phyloP scores from a whole-genome alignment of 1,284 basidiomycete genomes.

The Phlebopus sp. region DNA sequence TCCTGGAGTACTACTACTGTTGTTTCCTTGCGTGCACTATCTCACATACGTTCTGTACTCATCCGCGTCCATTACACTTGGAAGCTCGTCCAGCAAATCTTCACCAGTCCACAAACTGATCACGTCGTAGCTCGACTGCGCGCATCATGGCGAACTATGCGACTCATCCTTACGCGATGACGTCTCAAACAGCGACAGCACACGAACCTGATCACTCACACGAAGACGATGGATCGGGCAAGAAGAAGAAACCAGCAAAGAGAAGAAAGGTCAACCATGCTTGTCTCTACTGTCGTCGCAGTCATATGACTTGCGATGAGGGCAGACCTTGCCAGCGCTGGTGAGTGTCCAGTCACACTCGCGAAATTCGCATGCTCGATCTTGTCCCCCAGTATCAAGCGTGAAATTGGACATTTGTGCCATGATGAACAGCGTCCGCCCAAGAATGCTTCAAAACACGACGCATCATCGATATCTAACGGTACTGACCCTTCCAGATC shows the following conservation, averaged over 20 bases:
- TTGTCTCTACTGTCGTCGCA: constrained; percentile 89
- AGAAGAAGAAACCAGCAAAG: constrained; percentile 63
- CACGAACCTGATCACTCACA: constrained; percentile 26
- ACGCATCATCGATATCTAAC: constrained; percentile 26
- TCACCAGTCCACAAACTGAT: neutral
- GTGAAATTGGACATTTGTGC: constrained; percentile 88
- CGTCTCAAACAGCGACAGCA: constrained; percentile 15
- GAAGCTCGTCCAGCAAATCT: neutral
- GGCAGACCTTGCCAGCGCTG: constrained; percentile 87
- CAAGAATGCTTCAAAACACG: constrained; percentile 46
- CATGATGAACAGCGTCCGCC: constrained; percentile 75
- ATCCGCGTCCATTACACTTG: neutral
- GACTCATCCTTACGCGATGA: constrained; percentile 27
- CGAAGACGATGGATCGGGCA: constrained; percentile 32
- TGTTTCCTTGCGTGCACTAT: constrained; percentile 5
- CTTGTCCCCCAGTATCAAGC: constrained; percentile 67
- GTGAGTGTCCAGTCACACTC: constrained; percentile 46
- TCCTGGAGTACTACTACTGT: constrained; percentile 12
- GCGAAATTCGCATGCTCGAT: constrained; percentile 3
- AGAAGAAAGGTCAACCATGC: constrained; percentile 85
- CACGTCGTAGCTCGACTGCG: neutral
- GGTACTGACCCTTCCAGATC: constrained; percentile 24
- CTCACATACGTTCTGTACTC: neutral
- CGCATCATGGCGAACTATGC: constrained; percentile 29
- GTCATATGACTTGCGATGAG: constrained; percentile 94